A percentile compares a stretch with the other conserved stretches of the same genome.
Conservation (phyloP, 768 basidiomycete genomes). For the Fomitopsis pulvina region DNA sequence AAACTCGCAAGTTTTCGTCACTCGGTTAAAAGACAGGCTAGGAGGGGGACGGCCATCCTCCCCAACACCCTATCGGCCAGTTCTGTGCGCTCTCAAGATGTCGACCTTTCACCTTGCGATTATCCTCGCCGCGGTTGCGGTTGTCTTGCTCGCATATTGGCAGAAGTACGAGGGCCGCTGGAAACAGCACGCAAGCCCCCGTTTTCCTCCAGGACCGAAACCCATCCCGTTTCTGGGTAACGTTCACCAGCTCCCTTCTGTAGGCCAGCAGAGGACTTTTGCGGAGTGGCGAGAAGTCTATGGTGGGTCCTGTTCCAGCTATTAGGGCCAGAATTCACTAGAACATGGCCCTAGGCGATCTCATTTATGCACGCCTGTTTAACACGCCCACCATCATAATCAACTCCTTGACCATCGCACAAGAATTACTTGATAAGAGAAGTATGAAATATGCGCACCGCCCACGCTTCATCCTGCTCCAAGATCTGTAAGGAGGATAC, state of each 20-base stretch:
- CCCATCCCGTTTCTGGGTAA: constrained; percentile 7
- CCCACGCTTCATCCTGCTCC: constrained; percentile 14
- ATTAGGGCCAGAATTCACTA: background rate
- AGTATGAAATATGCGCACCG: constrained; percentile 22
- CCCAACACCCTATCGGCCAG: no score
- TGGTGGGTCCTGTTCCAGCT: constrained; percentile 13
- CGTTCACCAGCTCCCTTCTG: constrained; percentile 9
- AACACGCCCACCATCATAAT: constrained; percentile 17
- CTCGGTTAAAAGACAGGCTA: no score
- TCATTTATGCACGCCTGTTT: constrained; percentile 15
- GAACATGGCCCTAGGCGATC: constrained; percentile 10
- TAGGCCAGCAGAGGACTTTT: constrained; percentile 10
- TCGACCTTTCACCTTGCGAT: no score
- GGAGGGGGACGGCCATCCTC: no score
- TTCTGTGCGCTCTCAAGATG: no score
- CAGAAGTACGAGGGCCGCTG: constrained; percentile 6
- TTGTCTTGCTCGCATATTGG: constrained; percentile 10
- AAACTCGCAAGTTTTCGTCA: no score
- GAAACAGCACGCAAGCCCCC: constrained; percentile 8
- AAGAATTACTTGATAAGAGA: constrained; percentile 24
- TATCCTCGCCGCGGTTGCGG: background rate
- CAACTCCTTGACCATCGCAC: constrained; percentile 17
- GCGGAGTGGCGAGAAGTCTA: constrained; percentile 12
- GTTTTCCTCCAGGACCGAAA: constrained; percentile 2
- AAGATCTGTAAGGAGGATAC: constrained; percentile 19